These are phyloP conservation scores for Coniella lustricola DNA, from an alignment of 2,329 filamentous ascomycete species.

Conservation along the genomic window DNA sequence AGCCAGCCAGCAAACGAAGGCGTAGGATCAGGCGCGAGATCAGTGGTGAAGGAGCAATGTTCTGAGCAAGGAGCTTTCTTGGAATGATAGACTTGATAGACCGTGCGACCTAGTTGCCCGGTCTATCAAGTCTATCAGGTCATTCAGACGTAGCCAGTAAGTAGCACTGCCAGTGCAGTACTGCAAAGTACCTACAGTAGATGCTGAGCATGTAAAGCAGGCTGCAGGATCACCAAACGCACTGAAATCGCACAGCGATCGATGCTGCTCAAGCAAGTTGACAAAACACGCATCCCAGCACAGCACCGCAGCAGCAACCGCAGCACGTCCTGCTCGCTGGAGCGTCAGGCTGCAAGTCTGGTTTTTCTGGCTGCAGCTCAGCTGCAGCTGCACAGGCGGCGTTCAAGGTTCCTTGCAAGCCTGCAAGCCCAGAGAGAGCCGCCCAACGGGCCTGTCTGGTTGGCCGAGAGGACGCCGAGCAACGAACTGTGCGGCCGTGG, in stretches of 20 bases:
- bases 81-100: no score
- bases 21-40: not conserved
- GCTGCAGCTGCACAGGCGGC: slow-evolving; percentile 11
- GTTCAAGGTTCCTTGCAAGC: not conserved
- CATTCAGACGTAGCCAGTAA: no score
- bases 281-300: not conserved
- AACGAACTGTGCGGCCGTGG: slow-evolving; percentile 15
- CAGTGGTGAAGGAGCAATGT: not conserved
- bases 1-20: not conserved
- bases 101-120: no score
- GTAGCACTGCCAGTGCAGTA: no score
- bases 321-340: no score
- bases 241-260: not conserved
- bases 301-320: no score
- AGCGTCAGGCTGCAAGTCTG: slow-evolving; percentile 13
- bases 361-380: slow-evolving; percentile 9
- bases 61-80: no score
- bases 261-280: slow-evolving; percentile 8
- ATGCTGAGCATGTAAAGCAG: slow-evolving; percentile 9
- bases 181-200: slow-evolving; percentile 1
- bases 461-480: slow-evolving; percentile 14
- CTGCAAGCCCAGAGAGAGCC: slow-evolving; percentile 10
- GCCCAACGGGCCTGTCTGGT: slow-evolving; percentile 14
- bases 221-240: slow-evolving; percentile 8
- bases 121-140: no score